These are phyloP conservation scores for Bocquillonia castaneifolia DNA, from an alignment of 441 rosid species.

Conservation along the genomic window DNA sequence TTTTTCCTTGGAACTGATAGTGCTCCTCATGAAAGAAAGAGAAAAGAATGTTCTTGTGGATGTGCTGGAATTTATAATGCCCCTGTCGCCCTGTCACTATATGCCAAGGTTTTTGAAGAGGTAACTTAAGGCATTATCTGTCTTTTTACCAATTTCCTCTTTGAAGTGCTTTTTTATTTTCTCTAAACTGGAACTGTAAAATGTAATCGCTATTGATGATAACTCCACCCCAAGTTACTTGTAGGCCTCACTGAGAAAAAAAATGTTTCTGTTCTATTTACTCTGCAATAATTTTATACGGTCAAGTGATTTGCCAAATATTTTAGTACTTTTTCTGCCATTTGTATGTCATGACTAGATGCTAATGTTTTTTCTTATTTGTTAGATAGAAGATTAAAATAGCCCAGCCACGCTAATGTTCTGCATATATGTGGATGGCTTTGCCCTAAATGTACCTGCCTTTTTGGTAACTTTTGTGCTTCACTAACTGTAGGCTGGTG, in stretches of 20 bases:
- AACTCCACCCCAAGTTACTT: neutral
- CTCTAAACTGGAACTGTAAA: neutral
- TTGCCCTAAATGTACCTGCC: neutral
- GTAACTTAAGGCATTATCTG: slow-evolving; percentile 26
- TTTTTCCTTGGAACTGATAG: slow-evolving; percentile 96
- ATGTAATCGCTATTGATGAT: neutral
- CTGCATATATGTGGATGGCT: neutral
- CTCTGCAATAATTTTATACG: neutral
- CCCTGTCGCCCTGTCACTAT: slow-evolving; percentile 68
- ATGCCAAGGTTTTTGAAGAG: slow-evolving; percentile 92
- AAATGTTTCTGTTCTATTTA: neutral
- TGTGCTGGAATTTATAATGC: slow-evolving; percentile 92
- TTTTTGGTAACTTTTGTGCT: neutral
- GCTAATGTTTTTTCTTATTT: neutral
- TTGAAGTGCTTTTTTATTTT: neutral
- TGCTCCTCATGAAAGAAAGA: slow-evolving; percentile 80
- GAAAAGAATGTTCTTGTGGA: slow-evolving; percentile 76
- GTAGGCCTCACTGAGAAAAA: neutral
- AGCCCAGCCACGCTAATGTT: no score
- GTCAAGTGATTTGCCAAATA: neutral
- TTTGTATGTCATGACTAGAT: neutral
- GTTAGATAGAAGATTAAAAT: neutral
- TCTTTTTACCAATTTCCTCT: neutral
- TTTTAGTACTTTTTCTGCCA: neutral
- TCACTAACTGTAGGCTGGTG: slow-evolving; percentile 54